These are phyloP conservation scores for Candida wancherniae DNA, from an alignment of 805 yeast genomes.

Conservation along the genomic window DNA sequence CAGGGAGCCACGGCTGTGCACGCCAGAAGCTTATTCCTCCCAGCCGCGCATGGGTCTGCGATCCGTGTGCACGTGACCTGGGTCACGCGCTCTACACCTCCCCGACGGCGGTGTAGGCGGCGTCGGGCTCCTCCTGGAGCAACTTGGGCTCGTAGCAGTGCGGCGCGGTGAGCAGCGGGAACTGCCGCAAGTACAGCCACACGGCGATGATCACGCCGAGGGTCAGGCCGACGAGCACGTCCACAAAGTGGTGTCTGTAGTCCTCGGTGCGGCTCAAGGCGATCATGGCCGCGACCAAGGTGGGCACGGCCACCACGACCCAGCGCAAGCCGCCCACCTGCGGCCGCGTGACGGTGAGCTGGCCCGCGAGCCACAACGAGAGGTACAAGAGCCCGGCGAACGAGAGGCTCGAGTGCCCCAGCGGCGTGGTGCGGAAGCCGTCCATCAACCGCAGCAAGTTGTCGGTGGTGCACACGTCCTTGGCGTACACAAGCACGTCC, in stretches of 20 bases:
- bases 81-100: constrained; percentile 11
- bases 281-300: constrained; percentile 64
- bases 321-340: constrained; percentile 62
- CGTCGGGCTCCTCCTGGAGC: constrained; percentile 12
- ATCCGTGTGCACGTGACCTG: too few relatives aligned
- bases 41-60: too few relatives aligned
- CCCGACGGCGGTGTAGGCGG: constrained; percentile 13
- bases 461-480: constrained; percentile 60
- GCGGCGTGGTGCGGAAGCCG: constrained; percentile 79
- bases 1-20: too few relatives aligned
- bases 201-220: constrained; percentile 62
- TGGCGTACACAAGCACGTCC: constrained; percentile 51
- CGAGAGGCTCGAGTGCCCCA: constrained; percentile 73
- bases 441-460: constrained; percentile 46
- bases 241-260: constrained; percentile 89
- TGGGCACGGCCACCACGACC: constrained; percentile 48
- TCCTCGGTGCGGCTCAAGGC: constrained; percentile 88
- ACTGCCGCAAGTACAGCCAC: constrained; percentile 51
- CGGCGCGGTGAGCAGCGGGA: constrained; percentile 35
- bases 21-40: too few relatives aligned
- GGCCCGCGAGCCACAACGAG: constrained; percentile 66
- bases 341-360: constrained; percentile 43
- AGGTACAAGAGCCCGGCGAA: constrained; percentile 64
- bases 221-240: constrained; percentile 66
- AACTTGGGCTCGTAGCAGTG: constrained; percentile 39